These are phyloP conservation scores for Nelumbo lutea DNA, from an alignment of 164 flowering plant genomes.

Conservation along the genomic window DNA sequence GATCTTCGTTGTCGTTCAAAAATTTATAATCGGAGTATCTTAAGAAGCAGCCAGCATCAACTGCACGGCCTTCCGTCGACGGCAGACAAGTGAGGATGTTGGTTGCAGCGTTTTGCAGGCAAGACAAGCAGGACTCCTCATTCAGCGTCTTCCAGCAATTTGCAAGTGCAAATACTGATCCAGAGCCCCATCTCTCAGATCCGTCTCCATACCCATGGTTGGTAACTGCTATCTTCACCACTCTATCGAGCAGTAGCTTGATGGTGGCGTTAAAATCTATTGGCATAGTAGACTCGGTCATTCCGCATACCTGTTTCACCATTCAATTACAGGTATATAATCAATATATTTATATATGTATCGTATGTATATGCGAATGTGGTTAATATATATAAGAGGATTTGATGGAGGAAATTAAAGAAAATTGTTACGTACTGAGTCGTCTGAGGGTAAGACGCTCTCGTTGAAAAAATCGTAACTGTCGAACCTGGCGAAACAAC, in stretches of 20 bases:
- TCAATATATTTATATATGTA: too few relatives aligned
- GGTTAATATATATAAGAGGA: neutral
- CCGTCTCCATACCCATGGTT: neutral
- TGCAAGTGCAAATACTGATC: constrained; percentile 23
- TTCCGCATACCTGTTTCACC: too few relatives aligned
- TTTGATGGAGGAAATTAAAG: neutral
- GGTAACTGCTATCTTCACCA: neutral
- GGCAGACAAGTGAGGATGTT: constrained; percentile 19
- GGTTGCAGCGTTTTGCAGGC: constrained; percentile 20
- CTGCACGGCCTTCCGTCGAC: constrained; percentile 22
- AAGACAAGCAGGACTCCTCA: constrained; percentile 17
- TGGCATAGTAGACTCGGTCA: neutral
- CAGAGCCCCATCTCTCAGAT: neutral
- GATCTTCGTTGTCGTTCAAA: neutral
- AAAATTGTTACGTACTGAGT: constrained; percentile 2
- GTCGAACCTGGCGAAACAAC: constrained; percentile 36
- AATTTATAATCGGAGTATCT: constrained; percentile 28
- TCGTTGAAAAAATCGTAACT: constrained; percentile 31
- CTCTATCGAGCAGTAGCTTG: neutral
- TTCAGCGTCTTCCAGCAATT: constrained; percentile 34
- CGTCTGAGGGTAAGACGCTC: neutral
- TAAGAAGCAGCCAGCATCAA: constrained; percentile 32
- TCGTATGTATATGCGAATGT: too few relatives aligned
- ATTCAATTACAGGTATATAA: too few relatives aligned
- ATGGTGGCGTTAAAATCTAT: neutral